Conservation (phyloP, 768 basidiomycete species). For the Serendipita sp. region DNA sequence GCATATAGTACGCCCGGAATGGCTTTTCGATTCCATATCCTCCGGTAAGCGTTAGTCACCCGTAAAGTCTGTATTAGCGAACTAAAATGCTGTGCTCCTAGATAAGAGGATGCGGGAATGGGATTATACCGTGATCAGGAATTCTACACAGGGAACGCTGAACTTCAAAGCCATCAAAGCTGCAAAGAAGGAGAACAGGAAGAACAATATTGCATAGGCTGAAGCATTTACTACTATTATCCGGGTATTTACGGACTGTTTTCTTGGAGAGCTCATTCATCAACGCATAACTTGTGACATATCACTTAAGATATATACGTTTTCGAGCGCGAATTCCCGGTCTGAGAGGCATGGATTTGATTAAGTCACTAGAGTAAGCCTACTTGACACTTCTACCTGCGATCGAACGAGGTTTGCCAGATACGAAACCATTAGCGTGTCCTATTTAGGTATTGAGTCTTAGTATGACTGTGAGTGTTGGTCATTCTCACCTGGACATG, state of each 20-base stretch:
- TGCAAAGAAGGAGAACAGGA: no score
- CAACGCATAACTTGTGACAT: background rate
- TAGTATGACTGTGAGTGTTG: background rate
- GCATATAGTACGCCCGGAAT: slow-evolving; percentile 38
- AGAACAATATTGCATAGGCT: no score
- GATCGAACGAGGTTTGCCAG: slow-evolving; percentile 83
- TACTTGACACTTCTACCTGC: slow-evolving; percentile 81
- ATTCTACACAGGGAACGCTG: slow-evolving; percentile 15
- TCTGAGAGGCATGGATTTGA: background rate
- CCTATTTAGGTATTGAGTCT: slow-evolving; percentile 28
- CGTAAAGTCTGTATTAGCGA: slow-evolving; percentile 45
- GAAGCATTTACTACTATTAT: background rate
- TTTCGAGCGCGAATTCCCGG: background rate
- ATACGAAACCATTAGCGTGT: slow-evolving; percentile 89
- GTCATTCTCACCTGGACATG: slow-evolving; percentile 44
- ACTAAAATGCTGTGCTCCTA: slow-evolving; percentile 39
- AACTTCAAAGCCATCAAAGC: background rate
- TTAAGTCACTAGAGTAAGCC: slow-evolving; percentile 53
- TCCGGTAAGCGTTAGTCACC: background rate
- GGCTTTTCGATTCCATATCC: slow-evolving; percentile 9
- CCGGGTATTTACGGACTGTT: background rate
- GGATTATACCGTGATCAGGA: slow-evolving; percentile 34
- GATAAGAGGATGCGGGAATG: slow-evolving; percentile 47
- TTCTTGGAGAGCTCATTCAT: background rate
- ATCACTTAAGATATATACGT: no score